Percentiles rank a stretch among this genome's conserved stretches.
Evolutionary conservation across 331 rosid species (phyloP).

Genomic region (Erythrophleum ivorense): DNA sequence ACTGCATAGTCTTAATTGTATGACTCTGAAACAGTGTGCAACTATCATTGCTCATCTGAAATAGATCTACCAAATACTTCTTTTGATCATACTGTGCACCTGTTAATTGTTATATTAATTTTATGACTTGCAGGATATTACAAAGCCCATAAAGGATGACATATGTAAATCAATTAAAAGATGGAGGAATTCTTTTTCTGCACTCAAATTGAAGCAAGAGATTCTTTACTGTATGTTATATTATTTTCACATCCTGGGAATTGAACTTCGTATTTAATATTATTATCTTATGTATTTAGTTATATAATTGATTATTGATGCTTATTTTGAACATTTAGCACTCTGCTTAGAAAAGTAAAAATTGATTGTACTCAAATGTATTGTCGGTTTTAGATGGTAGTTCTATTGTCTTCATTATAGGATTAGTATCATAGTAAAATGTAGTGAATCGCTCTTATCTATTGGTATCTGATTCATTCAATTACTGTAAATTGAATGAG

Average conservation of each 20-base stretch:
- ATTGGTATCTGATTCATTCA: conserved; percentile 26
- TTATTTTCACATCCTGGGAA: conserved; percentile 24
- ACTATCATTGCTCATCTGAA: conserved; percentile 15
- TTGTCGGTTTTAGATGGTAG: conserved; percentile 21
- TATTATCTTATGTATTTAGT: conserved; percentile 22
- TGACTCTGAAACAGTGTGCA: background rate
- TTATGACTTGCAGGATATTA: conserved; percentile 74
- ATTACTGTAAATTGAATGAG: background rate
- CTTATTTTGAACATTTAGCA: conserved; percentile 14
- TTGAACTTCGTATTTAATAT: conserved; percentile 10
- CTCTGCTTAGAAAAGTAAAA: background rate
- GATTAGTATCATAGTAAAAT: background rate
- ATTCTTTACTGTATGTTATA: conserved; percentile 79
- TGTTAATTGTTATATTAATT: conserved; percentile 29
- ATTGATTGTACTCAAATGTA: conserved; percentile 21
- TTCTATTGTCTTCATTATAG: conserved; percentile 15
- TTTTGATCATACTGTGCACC: background rate
- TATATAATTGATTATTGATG: conserved; percentile 14
- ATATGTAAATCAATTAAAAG: conserved; percentile 77
- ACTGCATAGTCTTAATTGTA: background rate
- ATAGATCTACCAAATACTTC: conserved; percentile 8
- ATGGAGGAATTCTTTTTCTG: conserved; percentile 89
- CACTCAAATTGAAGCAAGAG: conserved; percentile 92
- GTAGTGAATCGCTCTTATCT: conserved; percentile 11
- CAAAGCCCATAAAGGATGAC: conserved; percentile 82